Conservation (phyloP, 1,139 yeast genomes). For the Scheffersomyces illinoinensis region DNA sequence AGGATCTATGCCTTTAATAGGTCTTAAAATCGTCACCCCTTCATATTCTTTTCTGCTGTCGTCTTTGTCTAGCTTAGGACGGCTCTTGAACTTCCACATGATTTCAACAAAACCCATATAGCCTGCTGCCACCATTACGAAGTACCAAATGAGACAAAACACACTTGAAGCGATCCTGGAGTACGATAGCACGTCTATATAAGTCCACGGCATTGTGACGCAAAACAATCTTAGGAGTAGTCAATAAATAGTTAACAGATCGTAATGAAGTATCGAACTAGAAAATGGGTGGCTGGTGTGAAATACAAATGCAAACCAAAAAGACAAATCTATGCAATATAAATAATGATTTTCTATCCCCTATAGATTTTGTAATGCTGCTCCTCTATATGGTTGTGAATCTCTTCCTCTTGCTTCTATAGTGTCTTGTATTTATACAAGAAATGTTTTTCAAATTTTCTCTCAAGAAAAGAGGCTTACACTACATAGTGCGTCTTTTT, state of each 20-base stretch:
- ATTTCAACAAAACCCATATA: conserved; percentile 51
- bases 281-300: background rate
- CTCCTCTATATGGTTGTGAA: background rate
- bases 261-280: too few species aligned
- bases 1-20: conserved; percentile 82
- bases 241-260: background rate
- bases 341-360: too few species aligned
- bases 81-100: conserved; percentile 31
- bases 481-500: background rate
- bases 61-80: conserved; percentile 17
- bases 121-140: conserved; percentile 45
- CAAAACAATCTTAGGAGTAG: background rate
- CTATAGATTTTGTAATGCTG: background rate
- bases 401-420: background rate
- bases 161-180: conserved; percentile 10
- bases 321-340: background rate
- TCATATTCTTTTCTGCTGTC: conserved; percentile 45
- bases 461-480: background rate
- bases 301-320: background rate
- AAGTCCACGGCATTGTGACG: background rate
- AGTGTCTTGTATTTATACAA: background rate
- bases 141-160: conserved; percentile 42
- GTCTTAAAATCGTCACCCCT: conserved; percentile 81
- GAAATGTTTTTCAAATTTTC: background rate
- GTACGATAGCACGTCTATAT: conserved; percentile 5